A percentile compares a stretch with the other conserved stretches of the same genome.
Evolutionary conservation across 2,329 filamentous ascomycete genomes (phyloP).

Genomic region (Immersiporthe knoxdaviesiana): DNA sequence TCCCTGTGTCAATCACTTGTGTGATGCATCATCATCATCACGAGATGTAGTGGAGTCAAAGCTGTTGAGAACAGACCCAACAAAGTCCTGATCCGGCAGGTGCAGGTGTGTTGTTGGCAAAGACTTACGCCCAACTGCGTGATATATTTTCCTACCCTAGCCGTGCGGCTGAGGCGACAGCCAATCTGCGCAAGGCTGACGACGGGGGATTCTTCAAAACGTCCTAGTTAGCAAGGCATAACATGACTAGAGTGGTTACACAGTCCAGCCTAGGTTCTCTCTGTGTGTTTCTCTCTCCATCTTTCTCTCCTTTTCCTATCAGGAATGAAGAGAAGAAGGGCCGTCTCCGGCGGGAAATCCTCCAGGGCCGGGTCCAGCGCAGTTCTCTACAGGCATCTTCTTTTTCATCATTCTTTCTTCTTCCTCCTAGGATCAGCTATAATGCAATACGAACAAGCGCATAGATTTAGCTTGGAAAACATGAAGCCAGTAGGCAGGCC

Average conservation of each 20-base stretch:
- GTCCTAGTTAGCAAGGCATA: background rate
- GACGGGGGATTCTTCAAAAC: background rate
- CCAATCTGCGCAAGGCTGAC: background rate
- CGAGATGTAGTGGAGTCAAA: background rate
- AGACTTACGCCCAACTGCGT: background rate
- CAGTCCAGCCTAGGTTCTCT: background rate
- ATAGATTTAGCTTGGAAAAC: background rate
- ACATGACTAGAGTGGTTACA: background rate
- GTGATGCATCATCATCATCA: no score
- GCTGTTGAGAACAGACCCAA: background rate
- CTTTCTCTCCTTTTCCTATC: no score
- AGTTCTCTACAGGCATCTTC: background rate
- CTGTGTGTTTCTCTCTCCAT: background rate
- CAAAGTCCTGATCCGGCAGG: background rate
- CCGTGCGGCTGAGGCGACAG: background rate
- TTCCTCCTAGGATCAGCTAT: background rate
- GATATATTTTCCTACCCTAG: background rate
- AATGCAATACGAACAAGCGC: background rate
- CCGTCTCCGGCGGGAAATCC: background rate
- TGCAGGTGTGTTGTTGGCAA: no score
- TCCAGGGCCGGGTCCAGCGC: background rate
- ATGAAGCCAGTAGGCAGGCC: background rate
- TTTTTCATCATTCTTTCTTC: no score
- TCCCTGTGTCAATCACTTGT: background rate
- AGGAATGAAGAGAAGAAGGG: background rate